phyloP scores from a whole-genome alignment of 768 basidiomycete species.

The Suillus variegatus region DNA sequence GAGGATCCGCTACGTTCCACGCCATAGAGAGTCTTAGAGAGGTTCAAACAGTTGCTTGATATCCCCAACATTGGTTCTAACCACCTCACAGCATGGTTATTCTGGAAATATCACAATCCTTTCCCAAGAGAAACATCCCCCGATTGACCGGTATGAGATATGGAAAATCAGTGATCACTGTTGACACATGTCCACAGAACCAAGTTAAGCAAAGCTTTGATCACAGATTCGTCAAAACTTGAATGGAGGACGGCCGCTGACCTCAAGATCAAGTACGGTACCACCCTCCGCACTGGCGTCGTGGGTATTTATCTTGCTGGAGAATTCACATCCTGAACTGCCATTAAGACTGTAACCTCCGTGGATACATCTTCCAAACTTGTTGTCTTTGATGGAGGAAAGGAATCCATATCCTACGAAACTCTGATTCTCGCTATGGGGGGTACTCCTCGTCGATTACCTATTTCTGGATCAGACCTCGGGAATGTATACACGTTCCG shows the following conservation, averaged over 20 bases:
- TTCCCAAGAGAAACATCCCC: conserved; percentile 76
- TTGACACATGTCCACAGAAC: conserved; percentile 51
- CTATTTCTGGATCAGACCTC: conserved; percentile 72
- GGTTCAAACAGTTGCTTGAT: conserved; percentile 40
- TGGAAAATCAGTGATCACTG: background rate
- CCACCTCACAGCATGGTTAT: conserved; percentile 65
- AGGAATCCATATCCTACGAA: conserved; percentile 67
- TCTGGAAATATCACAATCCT: conserved; percentile 75
- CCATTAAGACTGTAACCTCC: conserved; percentile 61
- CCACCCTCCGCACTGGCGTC: conserved; percentile 60
- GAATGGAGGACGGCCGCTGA: conserved; percentile 72
- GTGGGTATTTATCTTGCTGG: conserved; percentile 36
- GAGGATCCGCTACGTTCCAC: conserved; percentile 78
- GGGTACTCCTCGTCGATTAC: conserved; percentile 69
- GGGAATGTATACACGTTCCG: conserved; percentile 80
- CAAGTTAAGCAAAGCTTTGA: conserved; percentile 85
- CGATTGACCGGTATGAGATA: conserved; percentile 71
- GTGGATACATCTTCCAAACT: conserved; percentile 64
- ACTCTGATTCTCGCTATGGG: conserved; percentile 82
- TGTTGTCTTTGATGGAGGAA: conserved; percentile 61
- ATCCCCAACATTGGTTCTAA: background rate
- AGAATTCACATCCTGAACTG: conserved; percentile 9
- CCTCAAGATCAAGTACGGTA: conserved; percentile 73
- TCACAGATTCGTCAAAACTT: conserved; percentile 76
- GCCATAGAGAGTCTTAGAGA: conserved; percentile 81